Conservation (phyloP, 2,329 filamentous ascomycete genomes). For the Nigrograna mackinnonii region DNA sequence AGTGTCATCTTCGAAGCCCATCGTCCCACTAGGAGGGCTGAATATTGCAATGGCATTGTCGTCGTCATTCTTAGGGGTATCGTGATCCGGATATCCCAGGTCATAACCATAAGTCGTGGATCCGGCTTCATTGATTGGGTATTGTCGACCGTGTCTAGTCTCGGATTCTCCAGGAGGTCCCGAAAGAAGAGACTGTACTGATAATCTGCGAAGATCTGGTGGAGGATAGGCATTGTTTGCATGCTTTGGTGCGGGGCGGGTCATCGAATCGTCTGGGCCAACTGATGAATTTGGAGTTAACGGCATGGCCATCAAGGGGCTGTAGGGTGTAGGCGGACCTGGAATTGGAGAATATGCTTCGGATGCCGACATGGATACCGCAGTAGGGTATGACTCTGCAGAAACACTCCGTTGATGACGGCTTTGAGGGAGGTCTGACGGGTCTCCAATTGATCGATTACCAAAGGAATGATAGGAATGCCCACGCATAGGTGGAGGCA, state of each 20-base stretch:
- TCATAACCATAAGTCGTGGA: conserved; percentile 70
- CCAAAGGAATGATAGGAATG: conserved; percentile 6
- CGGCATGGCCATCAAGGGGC: conserved; percentile 47
- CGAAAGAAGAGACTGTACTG: conserved; percentile 65
- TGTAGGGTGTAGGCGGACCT: conserved; percentile 44
- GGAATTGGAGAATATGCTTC: conserved; percentile 43
- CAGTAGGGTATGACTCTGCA: conserved; percentile 25
- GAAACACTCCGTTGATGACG: conserved; percentile 29
- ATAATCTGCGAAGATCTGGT: conserved; percentile 56
- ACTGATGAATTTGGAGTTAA: conserved; percentile 49
- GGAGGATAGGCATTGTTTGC: conserved; percentile 33
- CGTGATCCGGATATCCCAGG: conserved; percentile 69
- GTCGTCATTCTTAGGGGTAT: conserved; percentile 74
- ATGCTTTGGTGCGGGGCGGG: conserved; percentile 21
- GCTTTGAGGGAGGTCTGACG: conserved; percentile 18
- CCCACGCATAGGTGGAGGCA: conserved; percentile 29
- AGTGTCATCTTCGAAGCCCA: conserved; percentile 37
- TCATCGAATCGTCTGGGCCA: conserved; percentile 34
- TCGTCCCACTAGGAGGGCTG: conserved; percentile 32
- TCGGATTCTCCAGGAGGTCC: conserved; percentile 20
- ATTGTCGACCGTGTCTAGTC: conserved; percentile 49
- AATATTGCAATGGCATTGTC: conserved; percentile 61
- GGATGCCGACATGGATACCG: conserved; percentile 15
- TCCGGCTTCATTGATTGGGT: conserved; percentile 29
- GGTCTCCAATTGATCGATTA: conserved; percentile 10